Conservation (phyloP, 2,329 filamentous ascomycete genomes). For the Penicillium aurantiogriseum region DNA sequence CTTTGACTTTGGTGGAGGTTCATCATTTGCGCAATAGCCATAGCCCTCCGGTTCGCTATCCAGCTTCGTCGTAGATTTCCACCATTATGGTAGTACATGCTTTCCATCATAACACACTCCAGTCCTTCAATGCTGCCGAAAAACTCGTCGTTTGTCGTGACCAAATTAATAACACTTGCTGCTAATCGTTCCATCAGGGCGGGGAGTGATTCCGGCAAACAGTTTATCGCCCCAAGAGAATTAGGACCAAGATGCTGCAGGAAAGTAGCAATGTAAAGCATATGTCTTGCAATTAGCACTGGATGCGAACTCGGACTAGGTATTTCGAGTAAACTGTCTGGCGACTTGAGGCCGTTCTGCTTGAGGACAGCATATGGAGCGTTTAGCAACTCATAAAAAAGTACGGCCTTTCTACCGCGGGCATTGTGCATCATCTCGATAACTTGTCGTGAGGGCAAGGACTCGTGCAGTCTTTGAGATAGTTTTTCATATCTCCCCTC, state of each 20-base stretch:
- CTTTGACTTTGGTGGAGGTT: conserved; percentile 39
- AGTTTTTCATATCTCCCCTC: background rate
- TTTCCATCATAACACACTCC: conserved; percentile 45
- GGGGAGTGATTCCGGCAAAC: conserved; percentile 22
- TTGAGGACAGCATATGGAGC: conserved; percentile 30
- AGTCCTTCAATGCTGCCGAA: conserved; percentile 42
- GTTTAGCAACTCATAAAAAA: conserved; percentile 41
- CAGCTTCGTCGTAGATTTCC: conserved; percentile 45
- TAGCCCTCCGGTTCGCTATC: conserved; percentile 40
- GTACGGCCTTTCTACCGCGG: conserved; percentile 12
- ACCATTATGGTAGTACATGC: conserved; percentile 37
- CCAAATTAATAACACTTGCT: conserved; percentile 30
- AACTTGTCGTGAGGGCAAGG: background rate
- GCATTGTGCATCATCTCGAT: background rate
- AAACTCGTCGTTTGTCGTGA: conserved; percentile 43
- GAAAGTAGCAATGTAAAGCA: conserved; percentile 49
- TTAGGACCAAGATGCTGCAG: conserved; percentile 49
- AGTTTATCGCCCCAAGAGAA: conserved; percentile 3
- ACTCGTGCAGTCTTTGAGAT: background rate
- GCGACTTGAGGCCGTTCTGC: conserved; percentile 31
- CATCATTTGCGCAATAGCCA: conserved; percentile 45
- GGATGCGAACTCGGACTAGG: conserved; percentile 44
- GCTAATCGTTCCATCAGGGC: conserved; percentile 32
- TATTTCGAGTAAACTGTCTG: conserved; percentile 24
- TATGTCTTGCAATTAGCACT: conserved; percentile 48